A percentile compares a stretch with the other conserved stretches of the same genome.
phyloP scores from a whole-genome alignment of 495 filamentous ascomycete genomes.

The Penicillium canariense region DNA sequence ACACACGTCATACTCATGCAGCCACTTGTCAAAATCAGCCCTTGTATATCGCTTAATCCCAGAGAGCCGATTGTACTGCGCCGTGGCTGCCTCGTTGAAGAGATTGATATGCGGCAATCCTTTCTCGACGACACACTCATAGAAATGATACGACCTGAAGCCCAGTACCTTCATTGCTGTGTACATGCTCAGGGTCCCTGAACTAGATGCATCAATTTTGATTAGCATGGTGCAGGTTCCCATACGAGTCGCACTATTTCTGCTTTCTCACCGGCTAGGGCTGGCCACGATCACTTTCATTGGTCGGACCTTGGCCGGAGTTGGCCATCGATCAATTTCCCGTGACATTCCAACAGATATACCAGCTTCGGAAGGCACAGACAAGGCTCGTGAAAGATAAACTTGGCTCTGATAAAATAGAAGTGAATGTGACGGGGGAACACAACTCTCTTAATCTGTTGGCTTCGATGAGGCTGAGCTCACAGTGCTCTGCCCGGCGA shows the following conservation, averaged over 20 bases:
- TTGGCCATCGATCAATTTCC: constrained; percentile 14
- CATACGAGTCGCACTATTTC: not conserved
- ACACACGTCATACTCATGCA: constrained; percentile 24
- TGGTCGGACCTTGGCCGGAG: constrained; percentile 5
- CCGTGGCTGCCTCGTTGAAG: constrained; percentile 18
- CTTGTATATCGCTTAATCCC: constrained; percentile 15
- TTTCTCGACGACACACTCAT: constrained; percentile 9
- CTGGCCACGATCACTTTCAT: constrained; percentile 26
- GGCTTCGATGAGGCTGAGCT: not conserved
- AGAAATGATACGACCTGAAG: constrained; percentile 23
- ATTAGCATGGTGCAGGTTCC: not conserved
- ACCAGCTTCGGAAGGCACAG: not conserved
- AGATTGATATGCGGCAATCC: constrained; percentile 17
- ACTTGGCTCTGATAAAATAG: not conserved
- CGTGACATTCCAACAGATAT: constrained; percentile 11
- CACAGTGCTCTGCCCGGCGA: too few relatives aligned
- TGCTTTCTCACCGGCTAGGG: constrained; percentile 19
- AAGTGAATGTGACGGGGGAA: not conserved
- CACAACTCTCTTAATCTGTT: not conserved
- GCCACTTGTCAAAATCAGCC: constrained; percentile 22
- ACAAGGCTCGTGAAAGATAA: not conserved
- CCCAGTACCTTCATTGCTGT: constrained; percentile 24
- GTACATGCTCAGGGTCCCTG: constrained; percentile 24
- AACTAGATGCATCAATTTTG: constrained; percentile 3
- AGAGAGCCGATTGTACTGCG: constrained; percentile 16